Conservation (phyloP, 306 rosid species). For the Sindora glabra region DNA sequence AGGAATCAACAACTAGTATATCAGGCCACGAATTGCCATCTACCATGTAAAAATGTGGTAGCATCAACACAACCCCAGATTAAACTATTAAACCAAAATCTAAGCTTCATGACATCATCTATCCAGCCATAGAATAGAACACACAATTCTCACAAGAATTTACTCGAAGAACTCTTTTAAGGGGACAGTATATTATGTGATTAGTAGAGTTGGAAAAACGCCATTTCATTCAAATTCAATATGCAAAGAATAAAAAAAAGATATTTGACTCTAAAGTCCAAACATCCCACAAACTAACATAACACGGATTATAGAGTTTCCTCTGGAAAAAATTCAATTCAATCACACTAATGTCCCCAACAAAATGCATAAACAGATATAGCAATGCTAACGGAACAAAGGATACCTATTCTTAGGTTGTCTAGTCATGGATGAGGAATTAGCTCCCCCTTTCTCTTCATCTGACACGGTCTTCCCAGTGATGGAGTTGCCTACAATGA, state of each 20-base stretch:
- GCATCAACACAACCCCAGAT: neutral
- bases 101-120: neutral
- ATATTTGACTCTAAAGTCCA: too few relatives aligned
- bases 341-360: too few relatives aligned
- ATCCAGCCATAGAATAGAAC: neutral
- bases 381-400: too few relatives aligned
- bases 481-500: slow-evolving; percentile 14
- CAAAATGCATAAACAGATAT: neutral
- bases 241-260: too few relatives aligned
- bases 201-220: too few relatives aligned
- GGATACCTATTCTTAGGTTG: slow-evolving; percentile 17
- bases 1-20: neutral
- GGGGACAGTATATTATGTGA: too few relatives aligned
- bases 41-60: neutral
- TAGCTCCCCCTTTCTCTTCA: slow-evolving; percentile 19
- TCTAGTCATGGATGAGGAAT: slow-evolving; percentile 5
- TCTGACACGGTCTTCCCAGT: slow-evolving; percentile 16
- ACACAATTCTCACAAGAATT: neutral
- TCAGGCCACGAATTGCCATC: neutral
- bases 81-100: neutral
- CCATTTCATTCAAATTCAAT: too few relatives aligned
- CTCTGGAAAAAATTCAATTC: too few relatives aligned
- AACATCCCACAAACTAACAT: too few relatives aligned
- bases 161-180: too few relatives aligned
- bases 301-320: too few relatives aligned